These are phyloP conservation scores for Gamsiella multidivaricata DNA, from an alignment of 192 early-diverging fungal species.

Conservation along the genomic window DNA sequence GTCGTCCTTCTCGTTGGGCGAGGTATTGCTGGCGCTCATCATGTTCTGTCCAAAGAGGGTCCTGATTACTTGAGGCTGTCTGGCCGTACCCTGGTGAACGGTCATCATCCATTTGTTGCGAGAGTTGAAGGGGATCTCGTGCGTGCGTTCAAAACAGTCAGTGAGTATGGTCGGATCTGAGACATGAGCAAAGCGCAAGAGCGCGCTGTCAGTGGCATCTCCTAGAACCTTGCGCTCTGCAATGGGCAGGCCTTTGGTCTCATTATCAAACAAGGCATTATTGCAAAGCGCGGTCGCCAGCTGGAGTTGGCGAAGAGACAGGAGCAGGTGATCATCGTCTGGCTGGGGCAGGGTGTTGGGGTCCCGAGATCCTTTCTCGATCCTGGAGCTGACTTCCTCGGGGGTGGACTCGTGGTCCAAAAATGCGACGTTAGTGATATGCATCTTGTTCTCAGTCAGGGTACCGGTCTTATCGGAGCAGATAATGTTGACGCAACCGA, in stretches of 20 bases:
- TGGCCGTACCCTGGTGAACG: constrained; percentile 34
- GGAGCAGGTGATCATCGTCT: constrained; percentile 6
- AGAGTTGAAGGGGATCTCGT: constrained; percentile 78
- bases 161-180: constrained; percentile 52
- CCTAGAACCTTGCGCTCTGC: constrained; percentile 73
- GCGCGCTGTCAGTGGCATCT: constrained; percentile 88
- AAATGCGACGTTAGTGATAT: constrained; percentile 58
- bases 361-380: constrained; percentile 12
- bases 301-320: constrained; percentile 54
- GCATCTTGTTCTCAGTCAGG: constrained; percentile 83
- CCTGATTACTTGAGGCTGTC: constrained; percentile 50
- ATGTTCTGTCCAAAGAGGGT: constrained; percentile 38
- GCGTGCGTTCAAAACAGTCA: constrained; percentile 43
- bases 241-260: constrained; percentile 56
- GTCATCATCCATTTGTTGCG: constrained; percentile 79
- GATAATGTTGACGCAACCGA: constrained; percentile 80
- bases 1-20: constrained; percentile 36
- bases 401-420: constrained; percentile 42
- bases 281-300: constrained; percentile 71
- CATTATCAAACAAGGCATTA: constrained; percentile 70
- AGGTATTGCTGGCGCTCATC: constrained; percentile 17
- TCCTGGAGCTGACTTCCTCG: constrained; percentile 12
- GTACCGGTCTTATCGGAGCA: constrained; percentile 94
- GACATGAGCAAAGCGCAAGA: constrained; percentile 74
- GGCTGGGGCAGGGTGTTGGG: constrained; percentile 13